These are phyloP conservation scores for Penicillium sp. DNA, from an alignment of 2,329 filamentous ascomycete genomes.

Conservation along the genomic window DNA sequence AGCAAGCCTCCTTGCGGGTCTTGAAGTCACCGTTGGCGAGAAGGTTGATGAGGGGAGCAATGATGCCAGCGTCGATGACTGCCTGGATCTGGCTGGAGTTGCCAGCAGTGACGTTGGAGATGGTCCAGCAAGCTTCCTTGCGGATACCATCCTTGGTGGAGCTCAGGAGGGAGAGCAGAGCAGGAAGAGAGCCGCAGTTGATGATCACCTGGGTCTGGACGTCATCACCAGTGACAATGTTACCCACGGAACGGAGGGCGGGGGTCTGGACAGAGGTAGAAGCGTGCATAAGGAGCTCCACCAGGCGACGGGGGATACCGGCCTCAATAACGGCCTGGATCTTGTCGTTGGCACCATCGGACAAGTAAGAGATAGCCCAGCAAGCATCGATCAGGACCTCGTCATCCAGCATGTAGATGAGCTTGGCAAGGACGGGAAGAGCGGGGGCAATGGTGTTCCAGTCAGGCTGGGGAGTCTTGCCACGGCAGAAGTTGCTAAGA, in stretches of 20 bases:
- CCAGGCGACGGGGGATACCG: conserved; percentile 90
- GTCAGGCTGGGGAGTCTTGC: conserved; percentile 97
- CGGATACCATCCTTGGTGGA: conserved; percentile 98
- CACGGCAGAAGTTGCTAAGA: conserved; percentile 98
- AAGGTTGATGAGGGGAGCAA: conserved; percentile 92
- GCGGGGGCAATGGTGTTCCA: conserved; percentile 95
- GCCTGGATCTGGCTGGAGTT: conserved; percentile 97
- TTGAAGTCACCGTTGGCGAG: conserved; percentile 97
- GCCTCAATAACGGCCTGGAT: conserved; percentile 99
- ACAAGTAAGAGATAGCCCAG: conserved; percentile 99
- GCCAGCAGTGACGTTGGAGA: conserved; percentile 96
- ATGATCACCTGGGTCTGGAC: conserved; percentile 99
- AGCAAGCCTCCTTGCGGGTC: conserved; percentile 98
- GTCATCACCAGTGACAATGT: conserved; percentile 98
- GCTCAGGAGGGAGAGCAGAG: conserved; percentile 87
- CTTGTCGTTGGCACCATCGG: conserved; percentile 97
- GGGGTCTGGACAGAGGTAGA: conserved; percentile 98
- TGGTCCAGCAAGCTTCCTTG: conserved; percentile 99
- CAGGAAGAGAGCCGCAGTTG: conserved; percentile 91
- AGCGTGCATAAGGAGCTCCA: conserved; percentile 96
- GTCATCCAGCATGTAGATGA: conserved; percentile 97
- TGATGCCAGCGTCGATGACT: conserved; percentile 94
- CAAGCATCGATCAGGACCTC: conserved; percentile 98
- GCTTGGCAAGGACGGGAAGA: conserved; percentile 89
- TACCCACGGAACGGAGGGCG: conserved; percentile 92